Conservation (phyloP, 768 basidiomycete genomes). For the Leccinellum luteum region DNA sequence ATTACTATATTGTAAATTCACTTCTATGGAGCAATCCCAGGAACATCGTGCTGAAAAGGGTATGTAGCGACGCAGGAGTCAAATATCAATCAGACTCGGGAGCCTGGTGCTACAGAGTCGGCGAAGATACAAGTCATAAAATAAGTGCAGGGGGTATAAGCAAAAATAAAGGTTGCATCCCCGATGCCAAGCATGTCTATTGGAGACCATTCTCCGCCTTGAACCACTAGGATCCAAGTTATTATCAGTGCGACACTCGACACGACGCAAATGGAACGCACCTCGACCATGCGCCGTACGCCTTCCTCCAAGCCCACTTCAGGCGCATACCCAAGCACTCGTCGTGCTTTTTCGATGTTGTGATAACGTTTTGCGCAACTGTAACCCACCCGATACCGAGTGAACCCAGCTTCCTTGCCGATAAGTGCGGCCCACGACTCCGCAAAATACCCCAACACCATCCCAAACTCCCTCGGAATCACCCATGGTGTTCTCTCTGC, state of each 20-base stretch:
- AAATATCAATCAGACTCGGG: neutral
- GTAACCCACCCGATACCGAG: slow-evolving; percentile 78
- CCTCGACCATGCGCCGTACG: slow-evolving; percentile 72
- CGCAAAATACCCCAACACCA: slow-evolving; percentile 65
- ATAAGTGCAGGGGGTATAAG: neutral
- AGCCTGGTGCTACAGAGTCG: neutral
- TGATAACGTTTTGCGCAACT: slow-evolving; percentile 81
- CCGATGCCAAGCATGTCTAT: slow-evolving; percentile 8
- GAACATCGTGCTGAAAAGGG: neutral
- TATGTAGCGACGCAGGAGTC: neutral
- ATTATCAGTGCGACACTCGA: neutral
- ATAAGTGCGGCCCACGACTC: slow-evolving; percentile 73
- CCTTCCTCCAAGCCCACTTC: slow-evolving; percentile 88
- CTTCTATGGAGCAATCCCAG: too few relatives aligned
- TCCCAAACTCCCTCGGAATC: slow-evolving; percentile 63
- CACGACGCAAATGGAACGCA: slow-evolving; percentile 33
- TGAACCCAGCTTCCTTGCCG: slow-evolving; percentile 84
- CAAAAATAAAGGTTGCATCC: neutral
- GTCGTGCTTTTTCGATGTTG: slow-evolving; percentile 90
- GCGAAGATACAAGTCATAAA: neutral
- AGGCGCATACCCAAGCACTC: slow-evolving; percentile 93
- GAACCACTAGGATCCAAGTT: slow-evolving; percentile 20
- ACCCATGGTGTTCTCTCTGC: slow-evolving; percentile 38
- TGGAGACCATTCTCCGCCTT: slow-evolving; percentile 31
- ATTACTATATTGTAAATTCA: neutral